phyloP scores from a whole-genome alignment of 345 rosid genomes.

The sweet orange (Citrus sinensis) region DNA sequence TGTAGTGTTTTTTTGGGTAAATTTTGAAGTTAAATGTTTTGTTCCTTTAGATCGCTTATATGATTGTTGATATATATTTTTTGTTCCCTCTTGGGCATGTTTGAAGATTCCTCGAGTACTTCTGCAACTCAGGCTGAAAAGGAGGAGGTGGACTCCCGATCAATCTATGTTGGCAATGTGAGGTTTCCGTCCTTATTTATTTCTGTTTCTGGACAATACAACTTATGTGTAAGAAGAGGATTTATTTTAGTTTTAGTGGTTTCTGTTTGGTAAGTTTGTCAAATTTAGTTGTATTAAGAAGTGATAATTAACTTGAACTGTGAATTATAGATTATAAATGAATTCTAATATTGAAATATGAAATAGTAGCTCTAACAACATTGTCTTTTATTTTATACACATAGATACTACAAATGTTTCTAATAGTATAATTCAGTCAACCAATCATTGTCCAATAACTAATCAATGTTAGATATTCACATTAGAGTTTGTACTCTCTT shows the following conservation, averaged over 20 bases:
- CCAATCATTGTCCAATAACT: not conserved
- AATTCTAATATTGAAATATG: not conserved
- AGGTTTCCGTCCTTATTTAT: conserved; percentile 29
- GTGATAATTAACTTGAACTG: not conserved
- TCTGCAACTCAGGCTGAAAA: conserved; percentile 80
- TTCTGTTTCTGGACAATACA: not conserved
- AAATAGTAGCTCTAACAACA: not conserved
- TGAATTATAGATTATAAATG: not conserved
- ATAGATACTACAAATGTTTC: not conserved
- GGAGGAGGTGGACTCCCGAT: conserved; percentile 97
- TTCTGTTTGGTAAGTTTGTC: not conserved
- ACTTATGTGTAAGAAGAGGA: not conserved
- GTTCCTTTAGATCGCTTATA: conserved; percentile 8
- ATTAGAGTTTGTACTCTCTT: not conserved
- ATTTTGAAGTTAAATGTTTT: not conserved
- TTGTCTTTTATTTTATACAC: not conserved
- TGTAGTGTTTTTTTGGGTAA: not conserved
- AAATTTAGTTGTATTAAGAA: not conserved
- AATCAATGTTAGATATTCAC: not conserved
- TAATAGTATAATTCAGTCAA: not conserved
- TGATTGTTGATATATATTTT: not conserved
- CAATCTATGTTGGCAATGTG: conserved; percentile 98
- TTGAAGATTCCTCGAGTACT: conserved; percentile 65
- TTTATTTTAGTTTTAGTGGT: not conserved
- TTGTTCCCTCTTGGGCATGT: conserved; percentile 13